Evolutionary conservation across 345 rosid genomes (phyloP).

Genomic region (Brassica cretica): DNA sequence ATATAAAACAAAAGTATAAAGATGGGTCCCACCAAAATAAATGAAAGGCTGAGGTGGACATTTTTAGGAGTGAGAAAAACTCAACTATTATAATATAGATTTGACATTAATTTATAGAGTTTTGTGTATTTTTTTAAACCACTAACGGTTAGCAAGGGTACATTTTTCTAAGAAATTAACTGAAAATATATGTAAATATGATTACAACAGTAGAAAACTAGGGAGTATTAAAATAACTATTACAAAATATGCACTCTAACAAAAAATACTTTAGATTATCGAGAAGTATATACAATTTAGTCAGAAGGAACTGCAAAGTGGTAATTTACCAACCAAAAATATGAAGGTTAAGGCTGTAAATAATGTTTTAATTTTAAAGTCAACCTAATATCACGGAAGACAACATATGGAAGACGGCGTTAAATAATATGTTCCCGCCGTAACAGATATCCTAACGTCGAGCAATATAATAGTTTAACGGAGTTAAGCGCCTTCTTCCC

Average conservation of each 20-base stretch:
- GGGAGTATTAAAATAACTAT: neutral
- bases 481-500: slow-evolving; percentile 29
- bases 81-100: no score
- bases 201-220: neutral
- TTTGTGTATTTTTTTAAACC: neutral
- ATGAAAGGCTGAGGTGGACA: no score
- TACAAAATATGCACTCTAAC: neutral
- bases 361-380: slow-evolving; percentile 10
- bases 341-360: neutral
- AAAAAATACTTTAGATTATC: neutral
- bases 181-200: neutral
- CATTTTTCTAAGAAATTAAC: neutral
- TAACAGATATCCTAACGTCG: slow-evolving; percentile 10
- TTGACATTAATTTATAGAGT: neutral
- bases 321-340: slow-evolving; percentile 10
- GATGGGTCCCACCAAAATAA: no score
- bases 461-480: slow-evolving; percentile 22
- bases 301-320: slow-evolving; percentile 2
- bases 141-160: neutral
- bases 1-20: no score
- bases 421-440: slow-evolving; percentile 13
- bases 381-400: slow-evolving; percentile 11
- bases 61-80: no score
- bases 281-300: slow-evolving; percentile 5
- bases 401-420: slow-evolving; percentile 23